These are phyloP conservation scores for Aspergillus intermedius DNA, from an alignment of 2,329 filamentous ascomycete genomes.

Conservation along the genomic window DNA sequence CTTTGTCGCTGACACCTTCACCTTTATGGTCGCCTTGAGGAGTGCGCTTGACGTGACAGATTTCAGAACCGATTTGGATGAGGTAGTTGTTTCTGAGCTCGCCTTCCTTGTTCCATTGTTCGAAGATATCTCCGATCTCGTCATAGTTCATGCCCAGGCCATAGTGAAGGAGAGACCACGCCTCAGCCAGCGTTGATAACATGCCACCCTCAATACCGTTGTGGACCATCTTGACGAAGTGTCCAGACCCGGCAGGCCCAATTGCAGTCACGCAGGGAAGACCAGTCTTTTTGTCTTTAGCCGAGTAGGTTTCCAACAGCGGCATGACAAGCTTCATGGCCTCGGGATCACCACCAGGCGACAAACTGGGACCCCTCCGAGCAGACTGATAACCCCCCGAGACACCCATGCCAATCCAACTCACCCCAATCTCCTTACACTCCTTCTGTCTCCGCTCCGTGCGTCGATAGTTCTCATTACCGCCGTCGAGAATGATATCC, in stretches of 20 bases:
- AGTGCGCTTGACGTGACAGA: constrained; percentile 49
- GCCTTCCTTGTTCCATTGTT: constrained; percentile 54
- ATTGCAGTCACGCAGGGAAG: constrained; percentile 55
- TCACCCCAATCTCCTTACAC: constrained; percentile 51
- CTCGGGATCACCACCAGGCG: constrained; percentile 55
- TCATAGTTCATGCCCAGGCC: constrained; percentile 54
- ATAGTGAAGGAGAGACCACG: constrained; percentile 57
- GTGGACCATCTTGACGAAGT: constrained; percentile 72
- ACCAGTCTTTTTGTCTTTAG: constrained; percentile 53
- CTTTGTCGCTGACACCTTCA: constrained; percentile 26
- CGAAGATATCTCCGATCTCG: constrained; percentile 55
- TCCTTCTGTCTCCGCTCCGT: constrained; percentile 58
- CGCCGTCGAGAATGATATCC: constrained; percentile 63
- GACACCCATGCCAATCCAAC: constrained; percentile 62
- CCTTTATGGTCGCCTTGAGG: constrained; percentile 27
- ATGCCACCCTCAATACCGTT: constrained; percentile 70
- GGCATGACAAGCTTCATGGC: constrained; percentile 56
- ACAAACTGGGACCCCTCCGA: constrained; percentile 60
- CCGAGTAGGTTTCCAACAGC: constrained; percentile 54
- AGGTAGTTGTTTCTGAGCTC: constrained; percentile 57
- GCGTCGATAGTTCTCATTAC: constrained; percentile 60
- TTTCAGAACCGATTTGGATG: constrained; percentile 56
- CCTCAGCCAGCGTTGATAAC: constrained; percentile 58
- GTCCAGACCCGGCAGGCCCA: constrained; percentile 58
- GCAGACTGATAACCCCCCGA: constrained; percentile 65